Conservation (phyloP, 768 basidiomycete species). For the Cystoderma amianthinum region DNA sequence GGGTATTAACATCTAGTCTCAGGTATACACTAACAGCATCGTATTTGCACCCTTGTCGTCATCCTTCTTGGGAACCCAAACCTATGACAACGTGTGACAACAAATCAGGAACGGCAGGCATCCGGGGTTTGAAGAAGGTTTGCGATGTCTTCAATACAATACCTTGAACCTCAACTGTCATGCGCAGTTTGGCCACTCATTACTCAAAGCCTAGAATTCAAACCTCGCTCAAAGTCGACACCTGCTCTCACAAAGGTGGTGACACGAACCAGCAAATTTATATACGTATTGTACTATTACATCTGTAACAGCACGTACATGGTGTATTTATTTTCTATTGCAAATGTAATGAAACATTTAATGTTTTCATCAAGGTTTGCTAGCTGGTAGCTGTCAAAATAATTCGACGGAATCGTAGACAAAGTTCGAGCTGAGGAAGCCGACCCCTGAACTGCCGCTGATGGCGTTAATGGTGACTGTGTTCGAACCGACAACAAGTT, state of each 20-base stretch:
- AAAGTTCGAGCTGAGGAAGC: constrained; percentile 38
- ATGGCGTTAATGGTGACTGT: constrained; percentile 34
- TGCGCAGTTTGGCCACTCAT: constrained; percentile 61
- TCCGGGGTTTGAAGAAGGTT: constrained; percentile 85
- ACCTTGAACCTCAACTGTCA: no score
- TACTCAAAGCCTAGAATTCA: constrained; percentile 55
- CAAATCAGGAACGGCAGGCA: constrained; percentile 81
- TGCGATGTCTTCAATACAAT: no score
- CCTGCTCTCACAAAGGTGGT: constrained; percentile 10
- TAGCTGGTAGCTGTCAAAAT: constrained; percentile 14
- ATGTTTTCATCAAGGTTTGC: background rate
- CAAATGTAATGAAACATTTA: background rate
- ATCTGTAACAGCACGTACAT: no score
- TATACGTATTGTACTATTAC: no score
- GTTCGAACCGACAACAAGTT: constrained; percentile 31
- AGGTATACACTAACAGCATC: constrained; percentile 85
- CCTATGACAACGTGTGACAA: constrained; percentile 79
- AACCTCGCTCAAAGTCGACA: constrained; percentile 22
- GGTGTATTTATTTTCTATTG: no score
- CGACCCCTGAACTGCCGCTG: constrained; percentile 36
- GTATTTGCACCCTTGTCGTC: constrained; percentile 83
- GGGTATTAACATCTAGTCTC: background rate
- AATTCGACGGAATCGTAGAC: constrained; percentile 36
- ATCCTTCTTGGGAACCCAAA: constrained; percentile 57
- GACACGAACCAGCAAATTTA: constrained; percentile 5